Base-by-base conservation (phyloP, 495 filamentous ascomycete species). In the Aspergillus coremiiformis region DNA sequence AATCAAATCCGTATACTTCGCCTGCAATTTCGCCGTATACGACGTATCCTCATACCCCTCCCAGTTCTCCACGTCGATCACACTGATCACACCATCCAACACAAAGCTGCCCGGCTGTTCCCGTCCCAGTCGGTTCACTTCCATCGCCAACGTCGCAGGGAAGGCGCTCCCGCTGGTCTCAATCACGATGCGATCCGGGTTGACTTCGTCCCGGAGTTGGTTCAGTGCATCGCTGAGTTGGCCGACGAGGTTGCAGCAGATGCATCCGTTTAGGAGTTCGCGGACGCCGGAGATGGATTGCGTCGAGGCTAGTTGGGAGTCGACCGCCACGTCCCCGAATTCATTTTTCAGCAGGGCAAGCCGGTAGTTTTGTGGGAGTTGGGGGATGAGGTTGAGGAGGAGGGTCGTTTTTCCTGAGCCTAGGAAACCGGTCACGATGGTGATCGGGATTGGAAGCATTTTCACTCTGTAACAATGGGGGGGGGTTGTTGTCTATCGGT, bases 11-110 rank as follows among this genome's bases (percentile, higher is more conserved):
- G 93, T 98, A 68, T 95, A 96, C 60, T 75, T 66, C 22, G 89
- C 89, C 72, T 95, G 89, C 44, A 92, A 69, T 63, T 85, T 82
- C n/a, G 89, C 89, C 44, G 89, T 93, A 39, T 87, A 91, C 23
- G 78, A 84, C 11, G 90, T 95, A 71, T 96, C 91, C 57, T 88
- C 89, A 63, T 98, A 98, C 1, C 93, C 93, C 55, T 81, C 75
- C 91, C 91, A 98, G 66, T 97, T 97, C 78, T 97, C 93, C 5
- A 93, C 90, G 66, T 98, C 93, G 45, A 98, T 86, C 3, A 96
- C 93, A 41, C 80, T 86, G 17, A 97, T 81, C 33, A 97, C 90
- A 2, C 93, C 93, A 64, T 98, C 93, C 1, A 97, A 79, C 5
- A 80, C 74, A 59, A 87, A 96, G 9, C 65, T 62, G 0, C 81